Evolutionary conservation across 148 eudicot genomes (phyloP).

Genomic region (Amaranthus cruentus): DNA sequence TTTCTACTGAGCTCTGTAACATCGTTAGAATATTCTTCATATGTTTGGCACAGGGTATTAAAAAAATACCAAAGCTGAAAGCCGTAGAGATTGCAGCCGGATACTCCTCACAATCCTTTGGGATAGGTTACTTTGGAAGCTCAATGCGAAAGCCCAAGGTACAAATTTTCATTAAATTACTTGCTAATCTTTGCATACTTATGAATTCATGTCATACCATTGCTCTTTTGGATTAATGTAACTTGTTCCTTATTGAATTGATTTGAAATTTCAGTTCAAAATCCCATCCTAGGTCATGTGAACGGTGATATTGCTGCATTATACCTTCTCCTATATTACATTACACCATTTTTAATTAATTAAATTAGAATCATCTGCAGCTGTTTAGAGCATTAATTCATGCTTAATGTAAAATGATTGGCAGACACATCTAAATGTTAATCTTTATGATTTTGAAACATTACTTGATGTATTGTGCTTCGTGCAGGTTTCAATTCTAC

Average conservation of each 20-base stretch:
- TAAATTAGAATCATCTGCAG: neutral
- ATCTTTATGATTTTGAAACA: neutral
- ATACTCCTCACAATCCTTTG: conserved; percentile 74
- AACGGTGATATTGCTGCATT: neutral
- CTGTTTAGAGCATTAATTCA: neutral
- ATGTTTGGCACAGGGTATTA: conserved; percentile 36
- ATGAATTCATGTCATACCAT: neutral
- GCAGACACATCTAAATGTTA: neutral
- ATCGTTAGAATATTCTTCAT: neutral
- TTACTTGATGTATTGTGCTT: neutral
- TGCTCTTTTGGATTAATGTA: neutral
- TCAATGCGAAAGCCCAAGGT: conserved; percentile 92
- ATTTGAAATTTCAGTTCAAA: neutral
- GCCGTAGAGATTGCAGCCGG: conserved; percentile 87
- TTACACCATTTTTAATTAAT: neutral
- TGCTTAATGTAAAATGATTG: neutral
- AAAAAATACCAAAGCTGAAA: conserved; percentile 47
- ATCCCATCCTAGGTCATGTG: neutral
- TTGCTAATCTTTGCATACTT: neutral
- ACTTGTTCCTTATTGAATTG: neutral
- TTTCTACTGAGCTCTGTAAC: neutral
- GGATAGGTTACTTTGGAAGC: conserved; percentile 84
- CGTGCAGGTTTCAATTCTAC: conserved; percentile 64
- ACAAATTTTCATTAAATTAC: neutral
- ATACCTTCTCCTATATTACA: neutral